Base-by-base conservation (phyloP, 495 filamentous ascomycete species). In the Tuber magnatum region DNA sequence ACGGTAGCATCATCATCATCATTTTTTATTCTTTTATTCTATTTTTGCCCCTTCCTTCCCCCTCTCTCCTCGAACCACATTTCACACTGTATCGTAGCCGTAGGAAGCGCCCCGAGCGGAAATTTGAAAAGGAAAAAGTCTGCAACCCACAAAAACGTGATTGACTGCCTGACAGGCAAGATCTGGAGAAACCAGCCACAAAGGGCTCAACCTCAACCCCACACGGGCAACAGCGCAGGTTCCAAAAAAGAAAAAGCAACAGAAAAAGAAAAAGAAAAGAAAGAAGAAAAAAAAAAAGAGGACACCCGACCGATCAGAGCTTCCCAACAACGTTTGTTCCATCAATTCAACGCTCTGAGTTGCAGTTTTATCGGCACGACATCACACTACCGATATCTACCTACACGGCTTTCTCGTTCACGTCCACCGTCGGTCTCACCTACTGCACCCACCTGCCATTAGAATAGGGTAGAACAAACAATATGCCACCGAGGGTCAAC, bases 401-500 rank as follows among this genome's bases (percentile, higher is more conserved):
- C 86, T 10, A 43, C 24, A 70, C 32, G 2, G 39, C 44, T 43
- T 32, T 42, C 28, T 68, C 71, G 38, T 42, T 43, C 39, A 51
- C n/a, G 14, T 41, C 39, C 41, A 51, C 32, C 20, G 43, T 12
- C n/a, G 16, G 35, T 51, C 32, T n/a, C 69, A 24, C 39, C 69
- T 20, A 40, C 20, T 28, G 41, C 40, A 3, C 84, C 80, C 85
- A 82, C 83, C 82, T 83, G 75, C 76, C 71, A 70, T 82, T 82
- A 77, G 76, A 77, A 65, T 35, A 65, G n/a, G 14, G 56, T 7
- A 65, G 14, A 65, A 4, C 56, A 65, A 65, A 28, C 51, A 65
- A 32, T 35, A 84, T 81, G 82, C 83, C 80, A 75, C 75, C 93
- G 71, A 89, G 93, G 86, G 88, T 98, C 86, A 97, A 94, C 80